Base-by-base conservation (phyloP, 495 filamentous ascomycete genomes). In the Neurospora sp. region DNA sequence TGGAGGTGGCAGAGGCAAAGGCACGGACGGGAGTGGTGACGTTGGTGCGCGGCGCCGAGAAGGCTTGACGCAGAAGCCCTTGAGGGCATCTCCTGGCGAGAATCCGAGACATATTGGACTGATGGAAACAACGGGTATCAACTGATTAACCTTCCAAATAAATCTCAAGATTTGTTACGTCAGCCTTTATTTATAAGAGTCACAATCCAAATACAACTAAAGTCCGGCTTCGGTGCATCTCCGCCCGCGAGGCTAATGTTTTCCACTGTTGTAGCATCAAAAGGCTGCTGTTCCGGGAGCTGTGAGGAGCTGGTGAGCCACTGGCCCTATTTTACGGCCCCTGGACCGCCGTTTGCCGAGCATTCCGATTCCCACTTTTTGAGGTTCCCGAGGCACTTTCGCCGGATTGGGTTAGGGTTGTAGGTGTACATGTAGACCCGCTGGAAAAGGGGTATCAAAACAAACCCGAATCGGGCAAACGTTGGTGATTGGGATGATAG, bases 1-100 rank as follows among this genome's bases (percentile, higher is more conserved):
- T 44, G 22, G 76, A 45, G 39, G 79, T 41, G 20, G 79, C 45
- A 17, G 78, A 76, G 38, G 79, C 76, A 71, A 73, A 78, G 74
- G 65, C 70, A 40, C 79, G 72, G 7, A 45, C 35, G 39, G 42
- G 42, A 59, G 27, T 42, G 9, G 45, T 53, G n/a, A 53, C 45
- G 20, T 53, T 53, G 45, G 45, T 53, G 22, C 44, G 70, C 7
- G 53, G 53, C 20, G 69, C 48, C 6, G 72, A 61, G 7, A 74
- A 61, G 38, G 74, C 35, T 45, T 40, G 71, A 8, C 61, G 41
- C 16, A 76, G 35, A 10, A 71, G 70, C 70, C 71, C 20, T 8
- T 41, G 48, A 35, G 75, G 75, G 31, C 72, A 72, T 27, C 70
- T 72, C 65, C 74, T 74, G 22, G 41, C 53, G 53, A 61, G 53